Evolutionary conservation across 768 basidiomycete species (phyloP), one percentile per base, ranked within the genome.

Genomic region (Pulveroboletus sp.): DNA sequence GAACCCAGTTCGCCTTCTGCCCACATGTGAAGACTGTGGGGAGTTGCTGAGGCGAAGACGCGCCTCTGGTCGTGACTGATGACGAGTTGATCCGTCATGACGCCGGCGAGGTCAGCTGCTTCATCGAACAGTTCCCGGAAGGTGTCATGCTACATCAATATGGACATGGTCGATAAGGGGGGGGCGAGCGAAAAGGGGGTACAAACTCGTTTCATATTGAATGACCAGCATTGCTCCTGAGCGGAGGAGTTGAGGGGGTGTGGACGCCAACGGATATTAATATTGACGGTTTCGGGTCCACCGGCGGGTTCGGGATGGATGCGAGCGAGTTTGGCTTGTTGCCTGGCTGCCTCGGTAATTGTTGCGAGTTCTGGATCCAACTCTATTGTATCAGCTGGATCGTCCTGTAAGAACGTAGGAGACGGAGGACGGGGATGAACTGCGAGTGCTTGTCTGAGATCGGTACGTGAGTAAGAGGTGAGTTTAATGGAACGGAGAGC

Each of bases 11-110:
- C 79, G 24, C 79, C 84, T 50, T 84, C 78, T 4, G 73, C 75
- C 82, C 85, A 88, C 14, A 90, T 78, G 13, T 73, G 74, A 38
- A 91, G 73, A 16, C 78, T 76, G 30, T 78, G 71, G 0, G 89
- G 87, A 1, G 83, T 84, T 4, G 82, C 79, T 13, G 84, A 86
- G 11, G 85, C 72, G 59, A 82, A 89, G 35, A 92, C 71, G 2
- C 80, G 83, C 45, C 76, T 79, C 32, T 79, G 76, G 24, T 81
- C 73, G 50, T 82, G 79, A 8, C 69, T 82, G 53, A 92, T 69
- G 26, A 89, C 71, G 1, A 92, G 68, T 47, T 76, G 76, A 16
- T 76, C 71, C 3, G 63, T 56, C 17, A 75, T 71, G 12, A 88
- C 71, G 17, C 64, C 64, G 2, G 78, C 81, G 30, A 82, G 72